phyloP scores from a whole-genome alignment of 257 asterid species.

The Sherardia arvensis region DNA sequence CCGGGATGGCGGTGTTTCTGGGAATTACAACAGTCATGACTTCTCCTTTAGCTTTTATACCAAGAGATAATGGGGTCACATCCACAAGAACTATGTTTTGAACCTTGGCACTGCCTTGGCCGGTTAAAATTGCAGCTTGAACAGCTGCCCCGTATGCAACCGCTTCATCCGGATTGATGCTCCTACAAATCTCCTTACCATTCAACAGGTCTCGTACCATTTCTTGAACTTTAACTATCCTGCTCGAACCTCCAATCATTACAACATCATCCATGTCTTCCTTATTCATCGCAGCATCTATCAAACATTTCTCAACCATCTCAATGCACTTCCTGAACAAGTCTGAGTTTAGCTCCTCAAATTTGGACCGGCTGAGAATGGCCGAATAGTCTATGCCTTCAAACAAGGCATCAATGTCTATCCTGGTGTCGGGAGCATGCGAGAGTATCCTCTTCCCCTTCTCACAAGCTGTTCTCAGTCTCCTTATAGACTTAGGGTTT shows the following conservation, averaged over 20 bases:
- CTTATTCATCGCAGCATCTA: background rate
- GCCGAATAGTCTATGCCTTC: background rate
- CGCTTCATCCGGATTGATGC: slow-evolving; percentile 1
- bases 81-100: background rate
- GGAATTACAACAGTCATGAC: background rate
- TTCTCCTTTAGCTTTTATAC: background rate
- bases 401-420: background rate
- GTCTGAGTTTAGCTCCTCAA: background rate
- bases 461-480: background rate
- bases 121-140: slow-evolving; percentile 1
- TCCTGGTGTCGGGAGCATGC: background rate
- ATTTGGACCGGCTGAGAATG: background rate
- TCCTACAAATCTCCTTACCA: background rate
- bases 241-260: background rate
- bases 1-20: background rate
- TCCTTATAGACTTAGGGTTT: background rate
- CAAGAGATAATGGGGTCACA: background rate
- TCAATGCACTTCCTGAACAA: background rate
- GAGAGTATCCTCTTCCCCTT: background rate
- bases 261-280: background rate
- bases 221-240: background rate
- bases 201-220: background rate
- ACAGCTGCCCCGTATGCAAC: slow-evolving; percentile 1
- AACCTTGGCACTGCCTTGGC: background rate
- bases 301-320: background rate